A percentile compares a stretch with the other conserved stretches of the same genome.
These are phyloP conservation scores for cucumber (Cucumis sativus) DNA, from an alignment of 306 rosid species.

Conservation along the genomic window Cucumber_9930_V3 NC_026656.2:4021001-4021500, in stretches of 20 bases:
- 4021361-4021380: background rate
- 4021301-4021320: background rate
- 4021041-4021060: conserved; percentile 41
- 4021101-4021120: conserved; percentile 30
- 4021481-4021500: background rate
- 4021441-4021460: background rate
- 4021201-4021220: background rate
- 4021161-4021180: background rate
- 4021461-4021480: background rate
- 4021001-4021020: background rate
- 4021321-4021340: background rate
- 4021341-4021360: background rate
- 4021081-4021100: conserved; percentile 78
- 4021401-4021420: background rate
- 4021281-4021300: background rate
- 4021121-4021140: background rate
- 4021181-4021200: background rate
- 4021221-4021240: background rate
- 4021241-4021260: background rate
- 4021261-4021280: background rate
- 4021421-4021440: background rate
- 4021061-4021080: conserved; percentile 83
- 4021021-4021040: conserved; percentile 2
- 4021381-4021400: background rate
- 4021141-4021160: background rate